Conservation (phyloP, 1,284 basidiomycete species). For the Ganoderma meredithae region DNA sequence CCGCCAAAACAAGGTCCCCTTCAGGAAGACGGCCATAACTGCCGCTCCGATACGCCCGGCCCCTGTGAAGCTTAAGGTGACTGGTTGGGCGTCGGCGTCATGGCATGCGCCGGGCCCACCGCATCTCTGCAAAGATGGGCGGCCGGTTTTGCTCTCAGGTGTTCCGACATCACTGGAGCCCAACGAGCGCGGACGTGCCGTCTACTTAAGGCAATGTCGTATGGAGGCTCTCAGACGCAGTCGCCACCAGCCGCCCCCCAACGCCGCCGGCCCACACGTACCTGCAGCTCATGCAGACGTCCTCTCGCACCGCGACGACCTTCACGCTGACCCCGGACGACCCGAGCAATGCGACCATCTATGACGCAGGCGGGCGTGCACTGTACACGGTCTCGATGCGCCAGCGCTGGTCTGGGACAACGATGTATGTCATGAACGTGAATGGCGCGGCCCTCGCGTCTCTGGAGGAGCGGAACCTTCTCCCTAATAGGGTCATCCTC, state of each 20-base stretch:
- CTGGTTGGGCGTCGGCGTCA: not conserved
- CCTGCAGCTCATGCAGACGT: not conserved
- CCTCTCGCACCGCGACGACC: conserved; percentile 11
- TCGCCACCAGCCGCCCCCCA: not conserved
- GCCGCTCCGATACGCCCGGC: not conserved
- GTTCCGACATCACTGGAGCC: not conserved
- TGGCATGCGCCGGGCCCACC: not conserved
- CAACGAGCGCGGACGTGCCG: not conserved
- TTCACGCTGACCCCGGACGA: conserved; percentile 50
- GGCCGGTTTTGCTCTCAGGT: not conserved
- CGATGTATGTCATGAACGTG: conserved; percentile 43
- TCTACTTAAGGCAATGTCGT: not conserved
- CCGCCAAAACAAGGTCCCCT: not conserved
- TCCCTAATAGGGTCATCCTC: conserved; percentile 31
- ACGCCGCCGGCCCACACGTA: not conserved
- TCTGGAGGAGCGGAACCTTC: conserved; percentile 32
- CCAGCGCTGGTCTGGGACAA: conserved; percentile 36
- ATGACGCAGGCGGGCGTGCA: conserved; percentile 39
- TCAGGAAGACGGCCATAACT: not conserved
- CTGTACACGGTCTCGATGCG: conserved; percentile 49
- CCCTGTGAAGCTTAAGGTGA: not conserved
- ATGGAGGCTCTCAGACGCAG: not conserved
- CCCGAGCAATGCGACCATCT: conserved; percentile 50
- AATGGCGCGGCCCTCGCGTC: conserved; percentile 36
- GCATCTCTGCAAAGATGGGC: not conserved